These are phyloP conservation scores for Eimeria brunetti DNA, from an alignment of 169 alveolate species.

Conservation along the genomic window DNA sequence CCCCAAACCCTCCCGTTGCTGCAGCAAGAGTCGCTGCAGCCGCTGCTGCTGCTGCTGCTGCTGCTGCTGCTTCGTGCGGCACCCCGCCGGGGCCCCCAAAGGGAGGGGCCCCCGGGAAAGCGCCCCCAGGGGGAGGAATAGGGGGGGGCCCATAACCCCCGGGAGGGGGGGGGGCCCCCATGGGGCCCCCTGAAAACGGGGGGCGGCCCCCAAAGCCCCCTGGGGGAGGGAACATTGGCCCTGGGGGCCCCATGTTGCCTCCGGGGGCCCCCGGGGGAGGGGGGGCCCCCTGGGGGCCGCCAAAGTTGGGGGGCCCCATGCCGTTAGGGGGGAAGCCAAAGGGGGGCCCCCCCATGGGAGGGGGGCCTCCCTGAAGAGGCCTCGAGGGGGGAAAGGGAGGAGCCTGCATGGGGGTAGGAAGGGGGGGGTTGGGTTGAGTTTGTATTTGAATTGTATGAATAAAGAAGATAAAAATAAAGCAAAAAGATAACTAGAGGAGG, in stretches of 20 bases:
- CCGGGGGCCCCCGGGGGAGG: constrained; percentile 8
- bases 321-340: background rate
- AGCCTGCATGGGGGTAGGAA: no score
- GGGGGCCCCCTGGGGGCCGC: no score
- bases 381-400: background rate
- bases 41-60: constrained; percentile 11
- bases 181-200: background rate
- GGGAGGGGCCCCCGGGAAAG: background rate
- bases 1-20: constrained; percentile 10
- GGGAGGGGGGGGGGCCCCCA: background rate
- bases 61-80: background rate
- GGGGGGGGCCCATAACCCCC: constrained; percentile 17
- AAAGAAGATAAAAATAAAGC: no score
- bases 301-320: background rate
- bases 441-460: no score
- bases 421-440: no score
- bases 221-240: constrained; percentile 7
- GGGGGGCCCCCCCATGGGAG: background rate
- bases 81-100: background rate
- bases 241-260: constrained; percentile 5
- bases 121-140: background rate
- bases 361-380: background rate
- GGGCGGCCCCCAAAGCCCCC: constrained; percentile 15
- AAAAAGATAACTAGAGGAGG: no score
- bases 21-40: background rate